Percentiles rank a stretch among this genome's conserved stretches.
Evolutionary conservation across 2,329 filamentous ascomycete species (phyloP).

Genomic region (Alternaria arbusti): DNA sequence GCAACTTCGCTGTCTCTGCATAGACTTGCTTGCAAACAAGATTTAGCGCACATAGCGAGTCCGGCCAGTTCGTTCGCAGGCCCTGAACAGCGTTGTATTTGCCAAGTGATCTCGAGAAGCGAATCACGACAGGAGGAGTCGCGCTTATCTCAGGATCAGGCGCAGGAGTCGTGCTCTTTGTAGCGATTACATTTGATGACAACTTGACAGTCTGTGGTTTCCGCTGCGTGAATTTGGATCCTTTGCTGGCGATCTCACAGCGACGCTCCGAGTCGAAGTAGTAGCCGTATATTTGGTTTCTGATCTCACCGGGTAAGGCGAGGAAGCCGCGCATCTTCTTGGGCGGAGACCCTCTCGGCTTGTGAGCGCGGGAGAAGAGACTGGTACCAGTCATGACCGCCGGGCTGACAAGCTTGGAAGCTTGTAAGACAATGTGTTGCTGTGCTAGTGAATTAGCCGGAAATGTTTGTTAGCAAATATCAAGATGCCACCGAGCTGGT

Average conservation of each 20-base stretch:
- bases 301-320: conserved; percentile 57
- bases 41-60: conserved; percentile 34
- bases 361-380: conserved; percentile 20
- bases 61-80: conserved; percentile 36
- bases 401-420: not conserved
- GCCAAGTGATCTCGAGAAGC: conserved; percentile 24
- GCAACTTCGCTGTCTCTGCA: conserved; percentile 30
- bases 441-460: not conserved
- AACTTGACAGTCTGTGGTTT: conserved; percentile 22
- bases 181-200: not conserved
- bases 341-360: not conserved
- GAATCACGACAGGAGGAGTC: conserved; percentile 9
- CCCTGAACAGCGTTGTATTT: conserved; percentile 25
- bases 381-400: conserved; percentile 2
- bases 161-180: not conserved
- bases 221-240: conserved; percentile 10
- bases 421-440: not conserved
- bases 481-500: not conserved
- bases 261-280: conserved; percentile 38
- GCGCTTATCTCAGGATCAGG: not conserved
- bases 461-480: not conserved
- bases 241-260: conserved; percentile 34
- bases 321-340: conserved; percentile 39
- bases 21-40: conserved; percentile 40
- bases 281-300: conserved; percentile 55